Evolutionary conservation across 148 eudicot species (phyloP).

Genomic region (Camellia sinensis): DNA sequence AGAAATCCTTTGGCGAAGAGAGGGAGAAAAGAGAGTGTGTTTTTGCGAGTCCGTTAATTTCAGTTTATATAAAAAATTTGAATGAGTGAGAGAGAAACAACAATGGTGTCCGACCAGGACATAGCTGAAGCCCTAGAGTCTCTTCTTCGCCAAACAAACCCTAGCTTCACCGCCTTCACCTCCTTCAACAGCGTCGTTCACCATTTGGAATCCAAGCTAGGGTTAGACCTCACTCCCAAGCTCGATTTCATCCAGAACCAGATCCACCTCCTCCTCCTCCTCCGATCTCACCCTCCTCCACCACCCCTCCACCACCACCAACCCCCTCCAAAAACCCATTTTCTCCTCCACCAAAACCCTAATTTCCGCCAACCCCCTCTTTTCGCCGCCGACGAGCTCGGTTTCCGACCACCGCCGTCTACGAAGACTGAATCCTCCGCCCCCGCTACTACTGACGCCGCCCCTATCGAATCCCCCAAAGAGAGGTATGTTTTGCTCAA

Average conservation of each 20-base stretch:
- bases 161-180: conserved; percentile 30
- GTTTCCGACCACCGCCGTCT: no score
- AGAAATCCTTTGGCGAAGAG: neutral
- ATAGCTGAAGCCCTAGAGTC: conserved; percentile 49
- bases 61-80: neutral
- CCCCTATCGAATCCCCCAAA: conserved; percentile 32
- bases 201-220: conserved; percentile 60
- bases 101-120: conserved; percentile 61
- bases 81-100: conserved; percentile 19
- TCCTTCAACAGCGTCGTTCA: conserved; percentile 52
- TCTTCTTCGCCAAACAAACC: conserved; percentile 57
- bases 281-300: no score
- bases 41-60: conserved; percentile 14
- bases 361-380: no score
- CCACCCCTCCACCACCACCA: no score
- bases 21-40: conserved; percentile 5
- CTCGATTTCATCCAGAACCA: conserved; percentile 65
- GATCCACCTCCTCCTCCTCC: conserved; percentile 28
- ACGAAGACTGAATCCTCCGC: no score
- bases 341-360: no score
- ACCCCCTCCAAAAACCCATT: no score
- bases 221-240: conserved; percentile 56
- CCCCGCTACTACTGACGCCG: conserved; percentile 5
- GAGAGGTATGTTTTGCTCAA: conserved; percentile 39
- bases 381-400: no score